Percentiles rank a stretch among this genome's conserved stretches.
phyloP scores from a whole-genome alignment of 441 rosid species.

The Croton laevigatus region DNA sequence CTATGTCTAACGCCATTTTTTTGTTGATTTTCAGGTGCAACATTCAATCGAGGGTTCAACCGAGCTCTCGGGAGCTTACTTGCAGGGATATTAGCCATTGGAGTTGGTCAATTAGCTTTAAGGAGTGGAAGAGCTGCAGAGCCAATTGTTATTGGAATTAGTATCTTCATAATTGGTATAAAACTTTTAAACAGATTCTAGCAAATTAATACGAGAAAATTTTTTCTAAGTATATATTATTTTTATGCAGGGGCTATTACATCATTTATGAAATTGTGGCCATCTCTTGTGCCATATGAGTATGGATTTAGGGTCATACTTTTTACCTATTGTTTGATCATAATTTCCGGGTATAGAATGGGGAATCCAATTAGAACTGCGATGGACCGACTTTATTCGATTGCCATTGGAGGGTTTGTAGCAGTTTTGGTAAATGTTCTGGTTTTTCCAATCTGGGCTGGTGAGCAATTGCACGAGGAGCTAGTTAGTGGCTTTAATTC shows the following conservation, averaged over 20 bases:
- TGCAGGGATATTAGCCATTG: conserved; percentile 54
- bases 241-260: conserved; percentile 45
- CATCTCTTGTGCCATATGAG: conserved; percentile 59
- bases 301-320: conserved; percentile 62
- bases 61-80: conserved; percentile 65
- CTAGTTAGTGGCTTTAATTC: conserved; percentile 45
- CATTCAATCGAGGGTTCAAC: conserved; percentile 69
- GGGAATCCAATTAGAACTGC: conserved; percentile 57
- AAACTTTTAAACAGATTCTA: not conserved
- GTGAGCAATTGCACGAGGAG: conserved; percentile 58
- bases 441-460: conserved; percentile 61
- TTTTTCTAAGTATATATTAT: not conserved
- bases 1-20: not conserved
- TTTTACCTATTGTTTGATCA: conserved; percentile 65
- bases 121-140: conserved; percentile 43
- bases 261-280: conserved; percentile 67
- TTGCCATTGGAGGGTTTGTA: conserved; percentile 60
- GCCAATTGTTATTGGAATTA: conserved; percentile 55
- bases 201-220: not conserved
- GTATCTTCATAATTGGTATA: conserved; percentile 46
- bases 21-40: conserved; percentile 41
- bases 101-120: conserved; percentile 43
- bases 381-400: conserved; percentile 64
- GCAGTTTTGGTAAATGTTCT: conserved; percentile 61
- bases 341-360: conserved; percentile 60